Evolutionary conservation across 179 eudicot genomes (phyloP).

Genomic region (Patellifolia procumbens): DNA sequence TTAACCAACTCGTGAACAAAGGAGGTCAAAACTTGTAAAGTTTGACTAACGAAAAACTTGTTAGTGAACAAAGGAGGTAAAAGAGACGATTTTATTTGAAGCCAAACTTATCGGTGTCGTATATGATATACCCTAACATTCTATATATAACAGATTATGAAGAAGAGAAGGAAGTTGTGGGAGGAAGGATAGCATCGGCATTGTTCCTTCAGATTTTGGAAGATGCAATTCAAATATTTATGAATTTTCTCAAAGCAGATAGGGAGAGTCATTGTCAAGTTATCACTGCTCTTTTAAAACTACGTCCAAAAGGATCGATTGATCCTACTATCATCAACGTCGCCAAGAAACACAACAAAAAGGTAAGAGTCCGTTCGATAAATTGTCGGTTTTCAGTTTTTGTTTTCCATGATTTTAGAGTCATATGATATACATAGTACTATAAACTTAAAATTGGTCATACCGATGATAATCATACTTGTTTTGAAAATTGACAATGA

Average conservation of each 20-base stretch:
- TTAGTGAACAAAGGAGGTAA: no score
- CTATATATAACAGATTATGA: slow-evolving; percentile 47
- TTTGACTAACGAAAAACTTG: no score
- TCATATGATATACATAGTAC: no score
- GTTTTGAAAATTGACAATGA: no score
- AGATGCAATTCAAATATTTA: slow-evolving; percentile 78
- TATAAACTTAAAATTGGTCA: no score
- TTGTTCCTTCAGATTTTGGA: slow-evolving; percentile 63
- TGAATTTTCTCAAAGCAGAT: slow-evolving; percentile 86
- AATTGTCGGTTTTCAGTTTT: no score
- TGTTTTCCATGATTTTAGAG: no score
- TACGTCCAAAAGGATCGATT: slow-evolving; percentile 47
- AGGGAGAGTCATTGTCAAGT: slow-evolving; percentile 56
- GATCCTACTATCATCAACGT: slow-evolving; percentile 62
- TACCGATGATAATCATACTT: no score
- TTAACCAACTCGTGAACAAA: no score
- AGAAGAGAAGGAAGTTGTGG: slow-evolving; percentile 43
- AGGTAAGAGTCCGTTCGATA: no score
- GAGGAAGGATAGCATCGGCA: slow-evolving; percentile 70
- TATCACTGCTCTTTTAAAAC: slow-evolving; percentile 49
- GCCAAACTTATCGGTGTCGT: background rate
- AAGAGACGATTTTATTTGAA: background rate
- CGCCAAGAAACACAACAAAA: slow-evolving; percentile 57
- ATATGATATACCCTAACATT: background rate
- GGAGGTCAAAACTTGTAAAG: no score